Conservation (phyloP, 306 rosid species). For the Glycine latifolia region DNA sequence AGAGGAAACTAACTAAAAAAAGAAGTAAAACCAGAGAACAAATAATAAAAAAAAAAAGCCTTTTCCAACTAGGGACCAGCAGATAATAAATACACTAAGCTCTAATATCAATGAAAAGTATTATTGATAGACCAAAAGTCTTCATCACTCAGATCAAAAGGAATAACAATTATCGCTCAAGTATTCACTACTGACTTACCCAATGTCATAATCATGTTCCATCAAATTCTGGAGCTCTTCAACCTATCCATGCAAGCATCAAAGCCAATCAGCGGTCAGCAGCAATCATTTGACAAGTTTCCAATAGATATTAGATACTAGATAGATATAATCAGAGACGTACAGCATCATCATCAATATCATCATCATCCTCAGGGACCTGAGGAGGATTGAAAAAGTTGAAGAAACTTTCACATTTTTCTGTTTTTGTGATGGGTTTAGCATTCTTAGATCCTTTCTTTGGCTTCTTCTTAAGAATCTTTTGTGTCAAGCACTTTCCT, state of each 20-base stretch:
- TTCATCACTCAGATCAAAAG: constrained; percentile 1
- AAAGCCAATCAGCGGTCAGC: constrained; percentile 19
- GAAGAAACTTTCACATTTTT: constrained; percentile 57
- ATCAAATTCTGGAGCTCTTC: constrained; percentile 59
- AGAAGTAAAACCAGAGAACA: constrained; percentile 24
- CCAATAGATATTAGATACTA: constrained; percentile 4
- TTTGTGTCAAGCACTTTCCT: constrained; percentile 58
- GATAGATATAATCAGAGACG: constrained; percentile 29
- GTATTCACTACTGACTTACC: constrained; percentile 51
- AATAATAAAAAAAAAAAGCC: constrained; percentile 9
- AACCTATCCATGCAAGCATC: constrained; percentile 49
- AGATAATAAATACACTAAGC: constrained; percentile 18
- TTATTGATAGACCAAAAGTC: constrained; percentile 5
- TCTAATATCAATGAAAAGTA: neutral
- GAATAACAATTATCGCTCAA: constrained; percentile 21
- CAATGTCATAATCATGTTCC: constrained; percentile 63
- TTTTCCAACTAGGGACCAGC: neutral
- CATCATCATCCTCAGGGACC: constrained; percentile 55
- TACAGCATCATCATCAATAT: constrained; percentile 55
- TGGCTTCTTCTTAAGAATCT: constrained; percentile 54
- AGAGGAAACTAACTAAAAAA: constrained; percentile 25
- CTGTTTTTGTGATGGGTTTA: constrained; percentile 52
- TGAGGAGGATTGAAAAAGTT: constrained; percentile 61
- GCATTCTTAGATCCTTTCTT: constrained; percentile 55
- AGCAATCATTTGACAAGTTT: constrained; percentile 17